Evolutionary conservation across 306 rosid genomes (phyloP).

Genomic region (Dryas octopetala): DNA sequence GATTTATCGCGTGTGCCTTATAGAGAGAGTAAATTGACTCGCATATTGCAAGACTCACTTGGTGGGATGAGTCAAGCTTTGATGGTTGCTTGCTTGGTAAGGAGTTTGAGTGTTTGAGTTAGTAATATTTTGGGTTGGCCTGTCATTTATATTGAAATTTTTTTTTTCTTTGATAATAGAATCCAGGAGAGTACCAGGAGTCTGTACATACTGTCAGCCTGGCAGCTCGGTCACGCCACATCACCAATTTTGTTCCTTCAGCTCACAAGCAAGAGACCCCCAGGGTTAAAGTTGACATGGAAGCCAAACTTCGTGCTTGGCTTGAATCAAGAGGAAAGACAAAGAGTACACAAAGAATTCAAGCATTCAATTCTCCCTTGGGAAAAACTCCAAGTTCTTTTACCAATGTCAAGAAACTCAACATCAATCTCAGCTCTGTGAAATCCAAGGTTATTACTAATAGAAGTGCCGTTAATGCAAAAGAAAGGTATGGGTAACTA

Average conservation of each 20-base stretch:
- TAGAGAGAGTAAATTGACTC: constrained; percentile 92
- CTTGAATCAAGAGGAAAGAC: constrained; percentile 81
- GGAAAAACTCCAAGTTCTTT: constrained; percentile 57
- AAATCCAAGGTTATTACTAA: constrained; percentile 45
- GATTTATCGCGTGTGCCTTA: constrained; percentile 71
- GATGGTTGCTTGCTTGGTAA: constrained; percentile 96
- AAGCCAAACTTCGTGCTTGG: constrained; percentile 81
- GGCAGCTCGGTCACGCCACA: constrained; percentile 87
- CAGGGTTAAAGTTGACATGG: constrained; percentile 73
- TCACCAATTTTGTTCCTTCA: constrained; percentile 65
- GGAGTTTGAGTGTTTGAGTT: constrained; percentile 15
- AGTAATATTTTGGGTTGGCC: constrained; percentile 1
- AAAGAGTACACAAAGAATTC: constrained; percentile 53
- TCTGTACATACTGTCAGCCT: constrained; percentile 87
- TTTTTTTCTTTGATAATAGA: constrained; percentile 45
- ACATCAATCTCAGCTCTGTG: constrained; percentile 46
- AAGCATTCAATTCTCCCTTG: constrained; percentile 55
- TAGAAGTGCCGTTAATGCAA: constrained; percentile 32
- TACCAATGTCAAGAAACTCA: constrained; percentile 52
- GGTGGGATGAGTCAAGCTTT: constrained; percentile 82
- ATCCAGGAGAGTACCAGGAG: constrained; percentile 93
- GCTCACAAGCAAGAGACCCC: constrained; percentile 70
- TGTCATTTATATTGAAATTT: not conserved
- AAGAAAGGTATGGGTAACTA: constrained; percentile 50
- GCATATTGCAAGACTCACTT: constrained; percentile 87